phyloP scores from a whole-genome alignment of 2,329 filamentous ascomycete genomes.

The Pseudocercospora macadamiae region DNA sequence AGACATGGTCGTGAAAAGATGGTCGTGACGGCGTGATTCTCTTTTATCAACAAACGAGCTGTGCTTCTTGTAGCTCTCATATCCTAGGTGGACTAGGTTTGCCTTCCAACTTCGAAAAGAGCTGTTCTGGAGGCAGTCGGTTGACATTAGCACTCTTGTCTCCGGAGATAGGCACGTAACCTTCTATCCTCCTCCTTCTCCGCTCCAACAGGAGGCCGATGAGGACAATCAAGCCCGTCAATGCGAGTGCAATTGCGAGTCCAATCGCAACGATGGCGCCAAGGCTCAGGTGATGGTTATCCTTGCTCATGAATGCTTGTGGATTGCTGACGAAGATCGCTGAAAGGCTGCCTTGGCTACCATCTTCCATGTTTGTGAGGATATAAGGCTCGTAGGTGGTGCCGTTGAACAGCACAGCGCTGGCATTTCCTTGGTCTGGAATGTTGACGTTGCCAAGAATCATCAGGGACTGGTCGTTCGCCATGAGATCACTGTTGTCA shows the following conservation, averaged over 20 bases:
- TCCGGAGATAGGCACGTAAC: conserved; percentile 69
- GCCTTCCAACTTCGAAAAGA: conserved; percentile 34
- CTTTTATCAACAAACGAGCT: conserved; percentile 8
- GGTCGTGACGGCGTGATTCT: conserved; percentile 15
- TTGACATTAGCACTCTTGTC: conserved; percentile 53
- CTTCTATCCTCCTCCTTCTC: conserved; percentile 74
- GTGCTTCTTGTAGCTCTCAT: conserved; percentile 14
- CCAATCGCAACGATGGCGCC: conserved; percentile 81
- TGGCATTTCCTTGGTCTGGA: conserved; percentile 75
- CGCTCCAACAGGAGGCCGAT: conserved; percentile 75
- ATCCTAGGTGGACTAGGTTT: conserved; percentile 30
- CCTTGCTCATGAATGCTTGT: conserved; percentile 67
- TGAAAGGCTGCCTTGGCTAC: conserved; percentile 72
- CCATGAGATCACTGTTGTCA: conserved; percentile 64
- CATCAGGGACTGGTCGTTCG: conserved; percentile 71
- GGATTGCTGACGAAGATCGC: conserved; percentile 80
- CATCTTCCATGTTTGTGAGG: conserved; percentile 68
- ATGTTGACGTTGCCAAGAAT: conserved; percentile 82
- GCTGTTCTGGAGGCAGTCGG: conserved; percentile 52
- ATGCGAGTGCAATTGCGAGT: conserved; percentile 73
- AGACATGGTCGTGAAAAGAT: conserved; percentile 9
- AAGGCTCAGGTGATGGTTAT: conserved; percentile 64
- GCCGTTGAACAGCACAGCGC: conserved; percentile 86
- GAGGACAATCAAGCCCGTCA: conserved; percentile 77
- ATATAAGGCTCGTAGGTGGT: conserved; percentile 76